Evolutionary conservation across 78 protist species (phyloP).

Genomic region (Tieghemostelium lacteum): DNA sequence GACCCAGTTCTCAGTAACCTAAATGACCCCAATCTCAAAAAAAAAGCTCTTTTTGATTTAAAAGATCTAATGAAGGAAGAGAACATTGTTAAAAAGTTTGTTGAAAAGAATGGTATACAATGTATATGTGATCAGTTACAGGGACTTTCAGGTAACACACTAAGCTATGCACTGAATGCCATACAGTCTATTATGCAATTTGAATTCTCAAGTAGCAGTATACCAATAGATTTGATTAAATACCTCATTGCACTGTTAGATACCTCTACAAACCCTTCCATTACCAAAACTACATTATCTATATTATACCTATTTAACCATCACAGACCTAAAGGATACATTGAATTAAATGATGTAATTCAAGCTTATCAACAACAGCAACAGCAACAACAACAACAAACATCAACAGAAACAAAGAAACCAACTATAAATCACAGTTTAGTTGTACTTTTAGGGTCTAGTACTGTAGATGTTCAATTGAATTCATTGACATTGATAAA

Average conservation of each 20-base stretch:
- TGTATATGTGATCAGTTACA: slow-evolving; percentile 9
- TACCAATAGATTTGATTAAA: background rate
- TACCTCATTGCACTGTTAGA: slow-evolving; percentile 18
- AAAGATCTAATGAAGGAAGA: slow-evolving; percentile 68
- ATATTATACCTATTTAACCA: background rate
- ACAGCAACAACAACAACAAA: background rate
- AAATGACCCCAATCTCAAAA: background rate
- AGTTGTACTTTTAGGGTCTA: background rate
- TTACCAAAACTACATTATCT: slow-evolving; percentile 13
- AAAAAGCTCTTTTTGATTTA: slow-evolving; percentile 70
- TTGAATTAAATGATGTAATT: background rate
- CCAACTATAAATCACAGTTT: background rate
- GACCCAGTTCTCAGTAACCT: slow-evolving; percentile 28
- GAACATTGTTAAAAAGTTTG: background rate
- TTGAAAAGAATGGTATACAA: slow-evolving; percentile 59
- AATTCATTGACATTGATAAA: slow-evolving; percentile 51
- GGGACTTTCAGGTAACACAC: slow-evolving; percentile 41
- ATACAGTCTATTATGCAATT: slow-evolving; percentile 18
- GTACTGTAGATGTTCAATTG: slow-evolving; percentile 50
- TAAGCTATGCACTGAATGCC: slow-evolving; percentile 55
- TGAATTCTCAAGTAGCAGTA: background rate
- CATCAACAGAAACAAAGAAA: background rate
- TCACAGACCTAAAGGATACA: background rate
- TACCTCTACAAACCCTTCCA: slow-evolving; percentile 11
- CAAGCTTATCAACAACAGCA: background rate